Base-by-base conservation (phyloP, 805 yeast genomes). In the Wickerhamomyces rabaulensis region DNA sequence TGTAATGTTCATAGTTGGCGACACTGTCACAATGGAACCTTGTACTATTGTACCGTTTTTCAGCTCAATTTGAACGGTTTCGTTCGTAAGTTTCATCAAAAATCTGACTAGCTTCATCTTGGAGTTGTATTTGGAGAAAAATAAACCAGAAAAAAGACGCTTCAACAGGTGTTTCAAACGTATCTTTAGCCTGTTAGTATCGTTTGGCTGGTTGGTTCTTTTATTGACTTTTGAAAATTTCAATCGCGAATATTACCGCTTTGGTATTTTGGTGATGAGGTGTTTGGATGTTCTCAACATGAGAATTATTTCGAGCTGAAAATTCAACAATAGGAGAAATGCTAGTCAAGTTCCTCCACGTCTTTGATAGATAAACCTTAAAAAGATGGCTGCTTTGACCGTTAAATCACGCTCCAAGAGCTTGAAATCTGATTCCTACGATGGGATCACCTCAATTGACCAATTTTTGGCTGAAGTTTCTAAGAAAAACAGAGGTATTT, bases 1-100 rank as follows among this genome's bases (percentile, higher is more conserved):
- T 5, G 88, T 80, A 40, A 91, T 81, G 65, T 91, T 91, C 98
- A 91, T 91, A 52, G 86, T 78, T 23, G 97, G 96, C 3, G 96
- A 75, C 37, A 94, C 96, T 7, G 90, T 79, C 37, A 85, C 79
- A 22, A 92, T 71, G 13, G 91, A 87, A 0, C 98, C 98, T 57
- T 86, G 79, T 6, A 92, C 78, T 6, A 87, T 75, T 5, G 92
- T 87, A 36, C 97, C 97, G 65, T 92, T 89, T 64, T 91, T 92
- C 59, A 92, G 71, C 63, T 91, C 98, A 17, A 91, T 86, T 44
- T 92, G 90, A 2, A 92, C 92, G 43, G 89, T 82, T 66, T 90
- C 97, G 47, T 84, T 82, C 35, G 84, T 79, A 58, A 92, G 70
- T 59, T 89, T 90, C 87, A 87, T 87, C 50, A 92, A 70, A 63